Evolutionary conservation across 768 basidiomycete species (phyloP), one percentile per base, ranked within the genome.

Genomic region (Collybiopsis luxurians): DNA sequence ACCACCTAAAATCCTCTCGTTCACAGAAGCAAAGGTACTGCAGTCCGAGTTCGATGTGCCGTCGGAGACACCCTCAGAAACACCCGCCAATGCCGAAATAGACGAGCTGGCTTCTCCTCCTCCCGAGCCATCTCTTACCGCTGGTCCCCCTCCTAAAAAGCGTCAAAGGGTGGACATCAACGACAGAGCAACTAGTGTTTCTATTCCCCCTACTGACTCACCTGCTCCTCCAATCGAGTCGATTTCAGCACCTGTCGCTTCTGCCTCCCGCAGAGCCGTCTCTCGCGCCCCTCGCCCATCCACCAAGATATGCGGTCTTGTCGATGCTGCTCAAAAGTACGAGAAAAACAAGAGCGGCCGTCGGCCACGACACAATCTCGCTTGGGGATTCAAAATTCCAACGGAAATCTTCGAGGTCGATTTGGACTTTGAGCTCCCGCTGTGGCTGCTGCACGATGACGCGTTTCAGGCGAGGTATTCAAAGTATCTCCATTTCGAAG

Each of bases 371-470:
- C 77, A 81, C 59, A 69, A 79, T 40, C 77, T 74, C 15, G 83
- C 86, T 9, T 90, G 88, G 63, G 87, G 88, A 0, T 71, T 74
- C 42, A 78, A 81, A 59, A 72, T 87, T n/a, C 82, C 81, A 4
- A 62, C 65, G 1, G 78, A 74, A 34, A 58, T 84, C 36, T 77
- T 78, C 58, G 75, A 79, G 53, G 58, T 71, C 23, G 54, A 55
- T 28, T 73, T 69, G 59, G 85, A 87, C 42, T 89, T 80, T 62
- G 75, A 79, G 61, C 68, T 85, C 36, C 87, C 88, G 0, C 59
- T 68, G 19, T 87, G 83, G 84, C 63, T 85, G 57, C 34, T 55
- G 6, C 43, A 36, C 31, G 54, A 55, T 24, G 54, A 55, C 27
- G 40, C 27, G 1, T 55, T 55, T 17, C 54, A 55, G 27, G 13